Evolutionary conservation across 1,284 basidiomycete genomes (phyloP).

Genomic region (Caloboletus inedulis): DNA sequence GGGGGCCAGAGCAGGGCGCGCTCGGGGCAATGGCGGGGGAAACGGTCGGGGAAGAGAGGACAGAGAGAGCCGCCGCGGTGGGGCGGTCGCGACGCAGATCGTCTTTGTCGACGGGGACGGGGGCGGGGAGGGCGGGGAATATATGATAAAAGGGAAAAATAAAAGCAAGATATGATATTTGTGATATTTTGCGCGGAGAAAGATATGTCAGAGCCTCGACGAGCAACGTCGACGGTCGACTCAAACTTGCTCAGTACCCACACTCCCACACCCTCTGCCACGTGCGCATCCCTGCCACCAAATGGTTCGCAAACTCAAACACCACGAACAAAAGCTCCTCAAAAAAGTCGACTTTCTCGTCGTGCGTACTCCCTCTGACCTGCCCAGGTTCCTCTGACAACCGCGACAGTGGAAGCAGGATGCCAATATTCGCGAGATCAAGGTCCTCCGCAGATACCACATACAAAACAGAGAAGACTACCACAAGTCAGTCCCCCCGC

Average conservation of each 20-base stretch:
- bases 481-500: conserved; percentile 63
- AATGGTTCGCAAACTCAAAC: conserved; percentile 90
- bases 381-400: too few species aligned
- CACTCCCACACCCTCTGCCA: conserved; percentile 32
- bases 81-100: conserved; percentile 23
- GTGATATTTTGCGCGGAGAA: conserved; percentile 28
- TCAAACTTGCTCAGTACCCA: conserved; percentile 22
- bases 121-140: conserved; percentile 11
- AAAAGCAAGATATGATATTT: conserved; percentile 32
- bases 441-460: conserved; percentile 95
- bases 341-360: conserved; percentile 95
- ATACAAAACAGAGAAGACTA: conserved; percentile 95
- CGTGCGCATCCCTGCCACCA: conserved; percentile 19
- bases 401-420: conserved; percentile 90
- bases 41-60: background rate
- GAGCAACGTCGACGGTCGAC: conserved; percentile 33
- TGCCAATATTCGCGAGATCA: conserved; percentile 87
- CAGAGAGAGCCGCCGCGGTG: conserved; percentile 8
- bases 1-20: conserved; percentile 7
- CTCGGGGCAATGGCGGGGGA: conserved; percentile 5
- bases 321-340: conserved; percentile 91
- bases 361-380: conserved; percentile 45
- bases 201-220: conserved; percentile 31
- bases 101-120: conserved; percentile 6
- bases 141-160: conserved; percentile 27